phyloP scores from a whole-genome alignment of 176 grass and related monocot species.

The Raddia distichophylla region DNA sequence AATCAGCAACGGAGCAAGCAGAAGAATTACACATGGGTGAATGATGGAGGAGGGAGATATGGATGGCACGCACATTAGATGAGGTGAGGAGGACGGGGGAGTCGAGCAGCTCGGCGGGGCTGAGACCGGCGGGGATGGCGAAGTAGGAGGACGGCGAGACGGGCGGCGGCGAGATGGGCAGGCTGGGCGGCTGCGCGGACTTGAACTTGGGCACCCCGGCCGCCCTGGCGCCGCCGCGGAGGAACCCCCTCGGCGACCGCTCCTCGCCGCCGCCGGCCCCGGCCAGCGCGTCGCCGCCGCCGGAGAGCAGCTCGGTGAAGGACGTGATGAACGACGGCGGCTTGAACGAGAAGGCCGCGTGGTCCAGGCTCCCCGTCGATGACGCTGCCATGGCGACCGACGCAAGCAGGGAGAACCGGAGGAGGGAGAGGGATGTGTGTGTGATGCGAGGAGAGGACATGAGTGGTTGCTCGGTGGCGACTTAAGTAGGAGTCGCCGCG shows the following conservation, averaged over 20 bases:
- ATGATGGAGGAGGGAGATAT: neutral
- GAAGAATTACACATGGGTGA: neutral
- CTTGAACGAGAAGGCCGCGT: constrained; percentile 63
- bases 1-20: constrained; percentile 10
- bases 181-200: constrained; percentile 78
- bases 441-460: constrained; percentile 14
- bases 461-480: constrained; percentile 23
- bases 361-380: constrained; percentile 63
- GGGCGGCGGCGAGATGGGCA: constrained; percentile 73
- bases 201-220: constrained; percentile 90
- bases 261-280: neutral
- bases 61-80: constrained; percentile 42
- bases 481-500: constrained; percentile 35
- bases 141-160: constrained; percentile 85
- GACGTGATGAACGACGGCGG: constrained; percentile 61
- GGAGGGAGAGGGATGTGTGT: neutral
- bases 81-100: constrained; percentile 82
- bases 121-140: constrained; percentile 76
- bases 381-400: constrained; percentile 47
- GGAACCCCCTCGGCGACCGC: constrained; percentile 35
- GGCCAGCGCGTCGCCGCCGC: constrained; percentile 36
- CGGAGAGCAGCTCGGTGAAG: constrained; percentile 79
- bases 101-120: constrained; percentile 86
- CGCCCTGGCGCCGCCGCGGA: neutral
- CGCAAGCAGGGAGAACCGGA: neutral